Evolutionary conservation across 768 basidiomycete species (phyloP).

Genomic region (Termitomyces sp.): DNA sequence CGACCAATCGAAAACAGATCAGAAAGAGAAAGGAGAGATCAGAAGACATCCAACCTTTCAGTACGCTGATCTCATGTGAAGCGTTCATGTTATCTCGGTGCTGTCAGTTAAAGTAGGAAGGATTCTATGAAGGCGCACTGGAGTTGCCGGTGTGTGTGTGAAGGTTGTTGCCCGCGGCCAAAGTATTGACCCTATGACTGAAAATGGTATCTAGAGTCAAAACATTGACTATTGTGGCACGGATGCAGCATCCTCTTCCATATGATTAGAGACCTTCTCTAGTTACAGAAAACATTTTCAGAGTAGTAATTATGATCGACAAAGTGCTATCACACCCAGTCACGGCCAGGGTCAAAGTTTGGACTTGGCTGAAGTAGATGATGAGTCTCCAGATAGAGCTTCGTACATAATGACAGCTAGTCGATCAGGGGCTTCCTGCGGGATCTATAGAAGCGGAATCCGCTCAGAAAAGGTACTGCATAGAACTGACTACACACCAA

Average conservation of each 20-base stretch:
- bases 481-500: slow-evolving; percentile 14
- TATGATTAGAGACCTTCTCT: not conserved
- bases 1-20: not conserved
- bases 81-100: not conserved
- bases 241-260: not conserved
- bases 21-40: not conserved
- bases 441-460: slow-evolving; percentile 10
- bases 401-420: slow-evolving; percentile 15
- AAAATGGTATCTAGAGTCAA: not conserved
- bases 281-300: not conserved
- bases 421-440: slow-evolving; percentile 18
- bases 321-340: not conserved
- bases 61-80: not conserved
- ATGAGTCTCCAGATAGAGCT: slow-evolving; percentile 2
- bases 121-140: not conserved
- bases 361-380: not conserved
- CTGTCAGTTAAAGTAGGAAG: not conserved
- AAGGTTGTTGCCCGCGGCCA: not conserved
- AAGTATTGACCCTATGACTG: no score
- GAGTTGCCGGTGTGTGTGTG: not conserved
- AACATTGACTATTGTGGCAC: not conserved
- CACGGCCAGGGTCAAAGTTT: slow-evolving; percentile 5
- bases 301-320: not conserved
- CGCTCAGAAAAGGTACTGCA: not conserved
- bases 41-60: not conserved